Base-by-base conservation (phyloP, 1,284 basidiomycete species). In the Ustilago trichophora region DNA sequence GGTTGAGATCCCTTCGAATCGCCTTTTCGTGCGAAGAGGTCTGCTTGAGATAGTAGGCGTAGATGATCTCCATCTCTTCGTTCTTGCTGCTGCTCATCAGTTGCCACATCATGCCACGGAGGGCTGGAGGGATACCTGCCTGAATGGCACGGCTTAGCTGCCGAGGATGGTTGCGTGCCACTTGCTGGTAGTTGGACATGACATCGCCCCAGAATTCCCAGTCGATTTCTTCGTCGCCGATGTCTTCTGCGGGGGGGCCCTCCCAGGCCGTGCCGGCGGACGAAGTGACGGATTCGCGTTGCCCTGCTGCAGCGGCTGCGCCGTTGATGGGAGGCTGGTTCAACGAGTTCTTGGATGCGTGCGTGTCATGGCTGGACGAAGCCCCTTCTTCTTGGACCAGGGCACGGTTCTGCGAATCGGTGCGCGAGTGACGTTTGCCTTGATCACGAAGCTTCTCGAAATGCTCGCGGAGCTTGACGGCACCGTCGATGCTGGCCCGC, bases 41-140 rank as follows among this genome's bases (percentile, higher is more conserved):
- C 74, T 92, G 89, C 81, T 92, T 95, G 47, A 98, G 83, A 19
- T 97, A 85, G 35, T 63, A 86, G 37, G 93, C 85, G 83, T 98
- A 99, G 15, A 88, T 87, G 57, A 86, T 86, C 83, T 98, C 96
- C 19, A 98, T 85, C 70, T 90, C 89, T 7, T 86, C 84, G 74
- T 97, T 92, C 83, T 99, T 6, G 91, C 92, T 24, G 90, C 92
- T 50, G 44, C 58, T 92, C 93, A 98, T 97, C 81, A 98, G 86
- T 82, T 98, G 95, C 95, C 95, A 98, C 83, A 96, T 90, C 88
- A 97, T 94, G 19, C 94, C 94, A 40, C 94, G 87, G 33, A 93
- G 82, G 0, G 89, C 87, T 31, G 88, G 85, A 1, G 94, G 96
- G 27, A 99, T 93, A 2, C 95, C 95, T 53, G 86, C 86, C 75